Evolutionary conservation across 768 basidiomycete species (phyloP).

Genomic region (Trichaptum fuscoviolaceum): DNA sequence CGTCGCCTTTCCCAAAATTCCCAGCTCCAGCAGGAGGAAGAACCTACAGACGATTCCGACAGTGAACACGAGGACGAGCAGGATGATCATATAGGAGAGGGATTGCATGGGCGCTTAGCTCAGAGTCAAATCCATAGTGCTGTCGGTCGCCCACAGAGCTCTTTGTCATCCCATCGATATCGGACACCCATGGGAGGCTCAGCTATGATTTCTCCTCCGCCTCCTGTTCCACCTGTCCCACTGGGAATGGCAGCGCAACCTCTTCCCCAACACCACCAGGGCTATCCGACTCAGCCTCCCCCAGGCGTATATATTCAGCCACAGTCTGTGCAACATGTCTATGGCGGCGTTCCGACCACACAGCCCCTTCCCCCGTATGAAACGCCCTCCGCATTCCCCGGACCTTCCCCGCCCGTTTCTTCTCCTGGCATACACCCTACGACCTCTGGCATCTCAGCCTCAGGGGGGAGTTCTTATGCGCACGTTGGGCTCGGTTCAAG

Average conservation of each 20-base stretch:
- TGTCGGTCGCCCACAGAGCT: conserved; percentile 58
- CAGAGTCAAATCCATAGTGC: background rate
- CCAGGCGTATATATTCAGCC: background rate
- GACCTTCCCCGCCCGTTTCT: conserved; percentile 1
- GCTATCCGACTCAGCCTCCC: background rate
- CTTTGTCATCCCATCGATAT: conserved; percentile 70
- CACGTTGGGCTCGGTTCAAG: background rate
- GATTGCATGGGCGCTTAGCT: background rate
- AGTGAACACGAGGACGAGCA: conserved; percentile 39
- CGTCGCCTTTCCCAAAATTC: background rate
- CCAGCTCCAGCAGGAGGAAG: conserved; percentile 5
- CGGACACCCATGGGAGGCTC: conserved; percentile 71
- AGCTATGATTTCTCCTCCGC: conserved; percentile 51
- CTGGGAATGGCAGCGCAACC: background rate
- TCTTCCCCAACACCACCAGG: background rate
- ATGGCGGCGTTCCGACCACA: conserved; percentile 41
- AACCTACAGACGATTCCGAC: conserved; percentile 30
- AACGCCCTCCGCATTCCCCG: conserved; percentile 63
- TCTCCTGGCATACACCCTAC: background rate
- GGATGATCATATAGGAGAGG: conserved; percentile 12
- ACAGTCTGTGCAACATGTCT: background rate
- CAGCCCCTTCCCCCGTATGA: conserved; percentile 71
- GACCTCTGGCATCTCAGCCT: background rate
- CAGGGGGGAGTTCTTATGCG: background rate
- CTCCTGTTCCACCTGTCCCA: conserved; percentile 26